Evolutionary conservation across 345 rosid genomes (phyloP).

Genomic region (Brassica incana): DNA sequence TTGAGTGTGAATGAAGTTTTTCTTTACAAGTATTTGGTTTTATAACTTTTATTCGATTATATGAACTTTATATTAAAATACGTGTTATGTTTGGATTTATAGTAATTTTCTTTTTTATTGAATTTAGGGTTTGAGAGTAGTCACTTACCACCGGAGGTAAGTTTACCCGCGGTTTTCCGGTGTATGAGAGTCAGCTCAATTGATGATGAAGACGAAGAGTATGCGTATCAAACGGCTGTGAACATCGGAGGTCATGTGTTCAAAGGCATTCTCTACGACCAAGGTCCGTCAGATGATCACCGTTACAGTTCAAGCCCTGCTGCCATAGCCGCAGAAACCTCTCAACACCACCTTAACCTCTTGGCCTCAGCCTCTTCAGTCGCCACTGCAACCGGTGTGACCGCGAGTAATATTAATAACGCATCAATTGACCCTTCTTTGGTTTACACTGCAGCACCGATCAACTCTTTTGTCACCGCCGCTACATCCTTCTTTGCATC

Average conservation of each 20-base stretch:
- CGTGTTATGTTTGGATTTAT: neutral
- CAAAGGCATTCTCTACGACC: slow-evolving; percentile 75
- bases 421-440: slow-evolving; percentile 28
- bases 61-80: neutral
- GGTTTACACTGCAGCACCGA: slow-evolving; percentile 57
- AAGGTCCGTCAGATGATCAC: slow-evolving; percentile 55
- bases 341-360: slow-evolving; percentile 45
- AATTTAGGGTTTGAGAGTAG: slow-evolving; percentile 60
- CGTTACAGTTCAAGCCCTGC: slow-evolving; percentile 33
- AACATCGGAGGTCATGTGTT: slow-evolving; percentile 74
- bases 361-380: slow-evolving; percentile 49
- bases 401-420: slow-evolving; percentile 21
- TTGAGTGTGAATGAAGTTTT: neutral
- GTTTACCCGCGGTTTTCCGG: slow-evolving; percentile 55
- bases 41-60: neutral
- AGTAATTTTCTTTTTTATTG: neutral
- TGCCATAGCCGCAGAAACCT: slow-evolving; percentile 30
- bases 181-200: slow-evolving; percentile 61
- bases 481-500: slow-evolving; percentile 85
- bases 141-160: slow-evolving; percentile 56
- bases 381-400: slow-evolving; percentile 36
- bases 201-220: slow-evolving; percentile 51
- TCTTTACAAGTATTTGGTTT: neutral
- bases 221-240: slow-evolving; percentile 74
- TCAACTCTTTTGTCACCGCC: slow-evolving; percentile 67